These are phyloP conservation scores for Fraxinus latifolia DNA, from an alignment of 305 asterid species.

Conservation along the genomic window DNA sequence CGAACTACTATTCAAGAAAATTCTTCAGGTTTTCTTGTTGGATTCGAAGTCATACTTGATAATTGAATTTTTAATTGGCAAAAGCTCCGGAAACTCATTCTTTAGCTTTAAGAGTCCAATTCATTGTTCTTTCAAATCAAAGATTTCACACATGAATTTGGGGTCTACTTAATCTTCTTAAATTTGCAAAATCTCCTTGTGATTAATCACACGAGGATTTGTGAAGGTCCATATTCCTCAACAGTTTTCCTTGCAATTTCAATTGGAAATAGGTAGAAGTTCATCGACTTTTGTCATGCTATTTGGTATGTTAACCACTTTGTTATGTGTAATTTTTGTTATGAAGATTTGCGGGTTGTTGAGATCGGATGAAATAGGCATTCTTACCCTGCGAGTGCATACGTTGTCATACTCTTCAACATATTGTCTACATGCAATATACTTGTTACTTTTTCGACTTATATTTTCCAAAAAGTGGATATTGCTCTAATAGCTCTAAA, in stretches of 20 bases:
- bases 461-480: background rate
- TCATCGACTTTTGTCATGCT: constrained; percentile 37
- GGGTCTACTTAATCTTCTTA: constrained; percentile 30
- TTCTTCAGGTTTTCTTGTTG: constrained; percentile 29
- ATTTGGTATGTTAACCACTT: constrained; percentile 37
- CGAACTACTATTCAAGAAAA: background rate
- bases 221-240: constrained; percentile 38
- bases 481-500: no score
- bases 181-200: constrained; percentile 33
- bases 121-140: constrained; percentile 33
- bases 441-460: no score
- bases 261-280: constrained; percentile 28
- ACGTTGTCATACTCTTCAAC: constrained; percentile 33
- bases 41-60: constrained; percentile 29
- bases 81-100: constrained; percentile 24
- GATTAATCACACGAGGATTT: constrained; percentile 27
- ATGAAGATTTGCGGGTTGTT: constrained; percentile 33
- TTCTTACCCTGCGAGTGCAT: constrained; percentile 33
- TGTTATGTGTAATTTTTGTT: constrained; percentile 27
- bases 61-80: constrained; percentile 30
- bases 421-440: constrained; percentile 29
- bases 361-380: constrained; percentile 37
- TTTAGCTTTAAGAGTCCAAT: constrained; percentile 26
- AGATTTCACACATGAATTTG: constrained; percentile 27
- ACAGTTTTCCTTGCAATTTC: constrained; percentile 34